A percentile compares a stretch with the other conserved stretches of the same genome.
phyloP scores from a whole-genome alignment of 2,329 filamentous ascomycete species.

The Lachnellula willkommii region DNA sequence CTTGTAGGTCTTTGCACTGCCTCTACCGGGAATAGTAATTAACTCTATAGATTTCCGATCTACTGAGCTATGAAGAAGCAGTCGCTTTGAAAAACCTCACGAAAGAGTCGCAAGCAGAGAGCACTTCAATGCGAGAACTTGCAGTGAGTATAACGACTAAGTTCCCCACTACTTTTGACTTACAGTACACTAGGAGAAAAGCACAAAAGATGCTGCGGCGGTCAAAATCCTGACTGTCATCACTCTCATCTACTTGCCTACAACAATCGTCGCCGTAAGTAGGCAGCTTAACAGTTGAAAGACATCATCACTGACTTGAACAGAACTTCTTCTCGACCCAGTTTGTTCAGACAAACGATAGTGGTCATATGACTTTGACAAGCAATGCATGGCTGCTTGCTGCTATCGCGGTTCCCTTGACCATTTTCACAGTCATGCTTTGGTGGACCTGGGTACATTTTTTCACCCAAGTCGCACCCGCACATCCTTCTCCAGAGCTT shows the following conservation, averaged over 20 bases:
- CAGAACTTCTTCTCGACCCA: conserved; percentile 24
- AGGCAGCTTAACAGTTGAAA: background rate
- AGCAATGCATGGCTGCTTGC: conserved; percentile 19
- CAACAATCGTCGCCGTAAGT: conserved; percentile 22
- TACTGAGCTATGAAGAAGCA: conserved; percentile 18
- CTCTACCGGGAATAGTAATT: too few species aligned
- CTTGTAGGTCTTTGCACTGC: conserved; percentile 9
- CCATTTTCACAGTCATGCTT: conserved; percentile 15
- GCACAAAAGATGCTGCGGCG: conserved; percentile 21
- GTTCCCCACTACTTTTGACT: background rate
- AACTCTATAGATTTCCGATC: conserved; percentile 14
- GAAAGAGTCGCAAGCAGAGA: conserved; percentile 14
- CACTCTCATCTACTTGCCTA: conserved; percentile 22
- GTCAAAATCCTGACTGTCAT: conserved; percentile 26
- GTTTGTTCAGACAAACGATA: conserved; percentile 16
- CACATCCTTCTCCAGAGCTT: background rate
- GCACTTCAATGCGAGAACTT: conserved; percentile 15
- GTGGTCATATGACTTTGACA: conserved; percentile 11
- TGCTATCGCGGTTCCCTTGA: conserved; percentile 19
- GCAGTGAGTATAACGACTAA: conserved; percentile 8
- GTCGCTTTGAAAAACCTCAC: conserved; percentile 13
- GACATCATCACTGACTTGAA: background rate
- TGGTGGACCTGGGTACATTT: conserved; percentile 21
- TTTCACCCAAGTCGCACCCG: conserved; percentile 1
- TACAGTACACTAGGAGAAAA: conserved; percentile 13